Base-by-base conservation (phyloP, 1,284 basidiomycete species). In the Wolfiporia cocos region DNA sequence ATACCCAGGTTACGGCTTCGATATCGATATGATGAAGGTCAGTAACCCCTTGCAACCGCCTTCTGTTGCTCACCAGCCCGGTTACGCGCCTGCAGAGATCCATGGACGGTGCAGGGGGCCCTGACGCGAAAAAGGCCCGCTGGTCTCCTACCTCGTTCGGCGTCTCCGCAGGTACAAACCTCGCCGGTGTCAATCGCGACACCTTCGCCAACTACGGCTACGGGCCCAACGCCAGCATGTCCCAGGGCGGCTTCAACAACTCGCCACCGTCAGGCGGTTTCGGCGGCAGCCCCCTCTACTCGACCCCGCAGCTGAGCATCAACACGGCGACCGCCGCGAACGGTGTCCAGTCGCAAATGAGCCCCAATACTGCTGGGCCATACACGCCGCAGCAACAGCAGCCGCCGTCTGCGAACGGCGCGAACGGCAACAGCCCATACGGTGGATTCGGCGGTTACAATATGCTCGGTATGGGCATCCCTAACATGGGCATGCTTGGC, bases 11-110 rank as follows among this genome's bases (percentile, higher is more conserved):
- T 86, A 84, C 69, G 62, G 58, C 43, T 83, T 86, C 67, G 85
- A 88, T 59, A 69, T 87, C 74, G 85, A 88, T 64, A 87, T 88
- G 85, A 87, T 87, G 82, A 88, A 88, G 81, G 85, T 83, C 40
- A 31, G 70, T 28, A 28, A 33, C 32, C 34, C 17, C n/a, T n/a
- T n/a, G n/a, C n/a, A n/a, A n/a, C n/a, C 18, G 7, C 10, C 31
- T 5, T 19, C 18, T 21, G 20, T 22, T 26, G 32, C 32, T 22
- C 17, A 30, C n/a, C n/a, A n/a, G n/a, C n/a, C n/a, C n/a, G n/a
- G n/a, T n/a, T n/a, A n/a, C n/a, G n/a, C n/a, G n/a, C n/a, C n/a
- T 18, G 19, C 61, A 86, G 83, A 74, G 81, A 65, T 78, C 86
- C 44, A 86, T 91, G 72, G 88, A 92, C 66, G 63, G 81, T 58